phyloP scores from a whole-genome alignment of 495 filamentous ascomycete species.

The Xylaria sp. region DNA sequence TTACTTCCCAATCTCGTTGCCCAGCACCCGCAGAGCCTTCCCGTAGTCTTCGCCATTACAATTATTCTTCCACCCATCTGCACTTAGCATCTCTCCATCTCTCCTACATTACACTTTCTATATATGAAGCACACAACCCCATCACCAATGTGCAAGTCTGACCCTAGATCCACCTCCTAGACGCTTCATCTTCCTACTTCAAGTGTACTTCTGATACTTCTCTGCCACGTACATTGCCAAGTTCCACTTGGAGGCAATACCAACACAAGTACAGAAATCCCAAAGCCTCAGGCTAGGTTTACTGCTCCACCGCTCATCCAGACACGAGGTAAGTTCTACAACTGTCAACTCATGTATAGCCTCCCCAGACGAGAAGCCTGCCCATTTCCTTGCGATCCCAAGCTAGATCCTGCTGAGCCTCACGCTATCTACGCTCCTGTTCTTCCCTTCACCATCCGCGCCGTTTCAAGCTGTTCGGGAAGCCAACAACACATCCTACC shows the following conservation, averaged over 20 bases:
- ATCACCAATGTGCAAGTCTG: background rate
- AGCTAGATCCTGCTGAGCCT: background rate
- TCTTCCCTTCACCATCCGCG: background rate
- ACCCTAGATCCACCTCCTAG: background rate
- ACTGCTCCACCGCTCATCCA: background rate
- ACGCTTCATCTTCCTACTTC: background rate
- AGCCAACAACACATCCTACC: background rate
- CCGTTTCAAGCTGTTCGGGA: background rate
- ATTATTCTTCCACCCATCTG: background rate
- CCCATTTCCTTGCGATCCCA: background rate
- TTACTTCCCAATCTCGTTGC: background rate
- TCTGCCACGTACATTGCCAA: background rate
- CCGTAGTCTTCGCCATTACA: background rate
- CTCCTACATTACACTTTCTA: background rate
- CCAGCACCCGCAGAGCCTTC: background rate
- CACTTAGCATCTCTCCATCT: background rate
- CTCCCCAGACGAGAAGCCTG: background rate
- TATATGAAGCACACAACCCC: background rate
- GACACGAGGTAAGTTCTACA: background rate
- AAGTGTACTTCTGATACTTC: background rate
- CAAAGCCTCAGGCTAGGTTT: background rate
- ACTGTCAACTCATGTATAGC: background rate
- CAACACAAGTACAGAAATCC: background rate
- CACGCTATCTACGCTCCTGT: background rate
- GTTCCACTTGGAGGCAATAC: background rate